These are phyloP conservation scores for Neofusicoccum kwambonambiense DNA, from an alignment of 2,329 filamentous ascomycete species.

Conservation along the genomic window DNA sequence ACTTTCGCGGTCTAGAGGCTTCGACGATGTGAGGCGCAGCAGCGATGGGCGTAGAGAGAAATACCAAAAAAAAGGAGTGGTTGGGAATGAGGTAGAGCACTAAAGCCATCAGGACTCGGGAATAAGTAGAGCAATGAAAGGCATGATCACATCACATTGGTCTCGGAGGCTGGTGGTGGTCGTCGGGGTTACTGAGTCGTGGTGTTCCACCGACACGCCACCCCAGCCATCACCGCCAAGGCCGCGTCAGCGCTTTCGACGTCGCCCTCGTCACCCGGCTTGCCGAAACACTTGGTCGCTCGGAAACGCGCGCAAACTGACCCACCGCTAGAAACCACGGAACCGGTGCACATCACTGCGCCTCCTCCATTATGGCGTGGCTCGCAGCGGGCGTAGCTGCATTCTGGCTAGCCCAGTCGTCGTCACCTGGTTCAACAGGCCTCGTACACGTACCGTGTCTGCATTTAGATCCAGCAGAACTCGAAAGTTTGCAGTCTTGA, in stretches of 20 bases:
- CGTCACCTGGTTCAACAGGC: not conserved
- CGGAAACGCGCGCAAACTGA: not conserved
- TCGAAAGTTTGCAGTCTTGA: not conserved
- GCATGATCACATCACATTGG: not conserved
- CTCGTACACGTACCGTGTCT: not conserved
- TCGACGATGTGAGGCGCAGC: no score
- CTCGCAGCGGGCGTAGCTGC: not conserved
- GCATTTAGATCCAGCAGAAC: not conserved
- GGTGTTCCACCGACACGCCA: conserved; percentile 4
- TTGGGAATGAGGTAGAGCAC: not conserved
- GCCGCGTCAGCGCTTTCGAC: conserved; percentile 12
- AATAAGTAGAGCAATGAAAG: not conserved
- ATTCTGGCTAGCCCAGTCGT: not conserved
- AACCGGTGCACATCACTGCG: not conserved
- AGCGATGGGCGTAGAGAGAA: no score
- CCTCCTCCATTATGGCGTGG: not conserved
- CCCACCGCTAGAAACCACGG: not conserved
- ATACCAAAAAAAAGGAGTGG: no score
- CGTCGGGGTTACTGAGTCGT: not conserved
- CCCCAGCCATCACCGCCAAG: not conserved
- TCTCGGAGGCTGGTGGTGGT: not conserved
- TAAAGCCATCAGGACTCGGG: not conserved
- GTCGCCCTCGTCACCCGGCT: not conserved
- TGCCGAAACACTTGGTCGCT: not conserved
- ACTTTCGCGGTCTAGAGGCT: no score